Base-by-base conservation (phyloP, 148 eudicot genomes). In the Cornus controversa region DNA sequence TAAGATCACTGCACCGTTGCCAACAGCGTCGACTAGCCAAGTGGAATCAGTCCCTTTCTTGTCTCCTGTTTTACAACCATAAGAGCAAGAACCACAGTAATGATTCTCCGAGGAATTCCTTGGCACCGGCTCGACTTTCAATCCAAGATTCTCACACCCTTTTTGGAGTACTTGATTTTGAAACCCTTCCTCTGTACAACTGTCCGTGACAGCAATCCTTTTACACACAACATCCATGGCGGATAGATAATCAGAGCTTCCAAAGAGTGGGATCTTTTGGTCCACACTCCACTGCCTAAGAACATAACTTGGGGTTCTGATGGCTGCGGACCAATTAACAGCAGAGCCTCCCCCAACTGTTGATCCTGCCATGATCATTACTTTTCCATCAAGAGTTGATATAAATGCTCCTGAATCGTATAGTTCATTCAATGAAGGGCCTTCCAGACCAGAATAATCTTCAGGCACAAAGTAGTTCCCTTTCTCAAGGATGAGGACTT, bases 321-420 rank as follows among this genome's bases (percentile, higher is more conserved):
- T 90, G 67, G 90, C 85, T 8, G 98, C 98, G 9, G 97, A 85
- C 98, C 98, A 94, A 78, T 94, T 94, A 20, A 94, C 79, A 13
- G 95, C 89, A 26, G 98, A 91, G 27, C 98, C 98, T 58, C 98
- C 98, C 18, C 98, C 98, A 62, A 94, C 98, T 0, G 95, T 86
- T 14, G 92, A 78, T 70, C 98, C 98, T 10, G 97, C 86, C 73
- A 91, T 54, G n/a, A 92, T 42, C 77, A 85, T 75, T 31, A 92
- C 29, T 77, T 89, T 89, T 34, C 90, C 97, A 73, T 94, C 94
- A 2, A 85, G 76, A 36, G 89, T 84, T 0, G 87, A 60, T 2
- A 90, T 22, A 64, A 89, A 77, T 23, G 94, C 98, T 20, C 93
- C 93, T 0, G 84, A 66, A 28, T 81, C 80, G 74, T 91, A 94